These are phyloP conservation scores for Paxillus rubicundulus DNA, from an alignment of 768 basidiomycete genomes.

Conservation along the genomic window DNA sequence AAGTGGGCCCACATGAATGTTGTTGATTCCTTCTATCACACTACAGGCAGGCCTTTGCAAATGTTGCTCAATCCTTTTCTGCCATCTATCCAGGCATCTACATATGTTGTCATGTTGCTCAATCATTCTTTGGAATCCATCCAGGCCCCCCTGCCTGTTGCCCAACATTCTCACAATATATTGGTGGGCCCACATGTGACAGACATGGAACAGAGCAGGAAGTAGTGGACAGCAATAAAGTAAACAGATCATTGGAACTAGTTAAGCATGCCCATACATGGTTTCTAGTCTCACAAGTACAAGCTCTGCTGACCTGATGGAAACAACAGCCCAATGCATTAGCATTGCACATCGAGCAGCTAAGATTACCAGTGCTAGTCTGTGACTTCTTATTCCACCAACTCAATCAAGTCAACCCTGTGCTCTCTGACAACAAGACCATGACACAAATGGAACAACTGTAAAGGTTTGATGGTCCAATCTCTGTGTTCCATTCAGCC, in stretches of 20 bases:
- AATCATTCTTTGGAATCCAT: too few relatives aligned
- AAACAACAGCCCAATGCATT: conserved; percentile 1
- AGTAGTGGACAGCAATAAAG: background rate
- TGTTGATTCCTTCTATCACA: too few relatives aligned
- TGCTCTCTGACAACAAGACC: background rate
- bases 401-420: background rate
- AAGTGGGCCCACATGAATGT: too few relatives aligned
- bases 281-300: background rate
- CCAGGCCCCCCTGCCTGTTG: too few relatives aligned
- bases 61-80: too few relatives aligned
- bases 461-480: conserved; percentile 6
- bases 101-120: too few relatives aligned
- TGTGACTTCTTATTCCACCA: conserved; percentile 5
- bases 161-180: too few relatives aligned
- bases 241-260: background rate
- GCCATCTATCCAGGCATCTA: too few relatives aligned
- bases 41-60: too few relatives aligned
- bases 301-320: background rate
- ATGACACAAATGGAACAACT: background rate
- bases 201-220: background rate
- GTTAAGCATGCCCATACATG: background rate
- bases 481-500: conserved; percentile 30
- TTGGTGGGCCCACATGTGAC: too few relatives aligned
- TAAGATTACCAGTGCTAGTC: background rate
- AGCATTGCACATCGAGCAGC: conserved; percentile 3